Base-by-base conservation (phyloP, 768 basidiomycete genomes). In the Phylloporus arenicola region DNA sequence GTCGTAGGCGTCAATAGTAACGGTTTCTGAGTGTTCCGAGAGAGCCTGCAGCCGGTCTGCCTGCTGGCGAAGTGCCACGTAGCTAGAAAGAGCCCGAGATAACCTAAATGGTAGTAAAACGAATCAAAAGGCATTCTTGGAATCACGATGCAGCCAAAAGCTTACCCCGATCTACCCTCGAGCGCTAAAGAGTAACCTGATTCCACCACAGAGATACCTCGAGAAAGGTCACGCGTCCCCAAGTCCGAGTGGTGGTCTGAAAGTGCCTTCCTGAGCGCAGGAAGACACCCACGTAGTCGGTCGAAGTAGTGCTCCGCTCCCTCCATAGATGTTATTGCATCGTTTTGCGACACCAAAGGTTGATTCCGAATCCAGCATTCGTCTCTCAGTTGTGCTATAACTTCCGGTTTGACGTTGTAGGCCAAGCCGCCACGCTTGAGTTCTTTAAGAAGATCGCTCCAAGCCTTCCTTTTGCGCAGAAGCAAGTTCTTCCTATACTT, bases 401-500 rank as follows among this genome's bases (percentile, higher is more conserved):
- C 63, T 20, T 88, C 86, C 1, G 89, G 79, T 61, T 85, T 88
- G 45, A 90, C 69, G 46, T 80, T 86, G 35, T 74, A 68, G 0
- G 90, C 73, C 46, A 97, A 75, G 17, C 96, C 96, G 17, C 80
- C 73, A 2, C 79, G 77, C 64, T 89, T 89, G 47, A 96, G 71
- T 61, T 93, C 92, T 67, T 92, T 95, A 54, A 96, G 72, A 17
- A 96, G 73, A 63, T 98, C 93, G 24, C 86, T 84, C 80, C 86
- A 92, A 1, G 93, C 93, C 62, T 89, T 90, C 54, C 88, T 75
- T 72, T 98, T 99, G 43, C 90, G 80, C 4, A 80, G 79, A 35
- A 88, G 73, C 10, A 97, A 68, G 19, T 83, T 80, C 64, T 93
- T 94, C 47, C 70, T 75, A 56, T 76, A 79, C 70, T 82, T 88